These are phyloP conservation scores for Podila minutissima DNA, from an alignment of 192 early-diverging fungal genomes.

Conservation along the genomic window DNA sequence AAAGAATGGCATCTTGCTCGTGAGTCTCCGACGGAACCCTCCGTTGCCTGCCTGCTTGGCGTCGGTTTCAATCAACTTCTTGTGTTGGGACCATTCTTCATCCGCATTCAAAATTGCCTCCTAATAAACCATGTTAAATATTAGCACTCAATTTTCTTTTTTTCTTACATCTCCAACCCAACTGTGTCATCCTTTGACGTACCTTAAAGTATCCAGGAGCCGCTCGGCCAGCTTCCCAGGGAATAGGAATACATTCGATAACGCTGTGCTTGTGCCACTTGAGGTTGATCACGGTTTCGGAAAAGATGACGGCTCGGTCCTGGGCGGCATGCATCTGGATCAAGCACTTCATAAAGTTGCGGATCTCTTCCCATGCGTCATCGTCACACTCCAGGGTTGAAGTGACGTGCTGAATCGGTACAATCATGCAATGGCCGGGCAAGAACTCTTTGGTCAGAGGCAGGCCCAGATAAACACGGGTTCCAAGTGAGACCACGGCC, in stretches of 20 bases:
- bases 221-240: slow-evolving; percentile 75
- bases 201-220: slow-evolving; percentile 88
- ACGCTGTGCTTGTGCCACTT: slow-evolving; percentile 82
- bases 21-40: slow-evolving; percentile 78
- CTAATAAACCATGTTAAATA: slow-evolving; percentile 15
- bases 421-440: slow-evolving; percentile 91
- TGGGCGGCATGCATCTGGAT: slow-evolving; percentile 85
- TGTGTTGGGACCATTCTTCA: slow-evolving; percentile 93
- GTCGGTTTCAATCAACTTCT: slow-evolving; percentile 76
- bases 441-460: slow-evolving; percentile 78
- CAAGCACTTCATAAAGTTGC: slow-evolving; percentile 96
- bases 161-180: background rate
- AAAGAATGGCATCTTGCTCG: slow-evolving; percentile 91
- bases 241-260: slow-evolving; percentile 95
- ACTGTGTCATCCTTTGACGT: background rate
- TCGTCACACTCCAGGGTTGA: slow-evolving; percentile 91
- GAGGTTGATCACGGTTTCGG: slow-evolving; percentile 88
- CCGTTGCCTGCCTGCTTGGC: slow-evolving; percentile 49
- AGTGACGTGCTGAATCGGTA: slow-evolving; percentile 85
- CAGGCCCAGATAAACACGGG: slow-evolving; percentile 81
- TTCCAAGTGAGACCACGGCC: slow-evolving; percentile 82
- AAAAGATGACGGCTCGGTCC: slow-evolving; percentile 81
- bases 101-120: slow-evolving; percentile 81
- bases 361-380: slow-evolving; percentile 92
- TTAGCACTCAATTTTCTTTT: background rate